A percentile compares a stretch with the other conserved stretches of the same genome.
phyloP scores from a whole-genome alignment of 352 stramenopile species.

The Pythium folliculosum region DNA sequence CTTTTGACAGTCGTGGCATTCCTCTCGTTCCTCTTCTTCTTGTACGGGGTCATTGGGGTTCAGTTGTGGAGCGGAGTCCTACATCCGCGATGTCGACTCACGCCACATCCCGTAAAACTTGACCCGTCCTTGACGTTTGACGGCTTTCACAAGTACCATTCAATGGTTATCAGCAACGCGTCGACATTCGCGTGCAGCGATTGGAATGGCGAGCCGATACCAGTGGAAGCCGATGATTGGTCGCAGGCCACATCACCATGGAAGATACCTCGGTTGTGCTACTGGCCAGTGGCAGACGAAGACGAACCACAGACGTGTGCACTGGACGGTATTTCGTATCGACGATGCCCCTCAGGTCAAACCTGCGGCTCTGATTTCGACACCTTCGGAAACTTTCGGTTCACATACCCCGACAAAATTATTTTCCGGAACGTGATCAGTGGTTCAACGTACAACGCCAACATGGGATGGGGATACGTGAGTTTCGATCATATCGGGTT shows the following conservation, averaged over 20 bases:
- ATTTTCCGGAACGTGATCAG: slow-evolving; percentile 43
- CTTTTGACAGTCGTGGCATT: slow-evolving; percentile 81
- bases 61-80: slow-evolving; percentile 79
- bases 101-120: slow-evolving; percentile 60
- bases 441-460: slow-evolving; percentile 55
- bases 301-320: slow-evolving; percentile 56
- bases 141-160: slow-evolving; percentile 38
- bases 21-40: slow-evolving; percentile 81
- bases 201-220: slow-evolving; percentile 35
- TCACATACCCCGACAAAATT: slow-evolving; percentile 44
- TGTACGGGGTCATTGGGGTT: slow-evolving; percentile 85
- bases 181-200: slow-evolving; percentile 41
- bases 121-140: slow-evolving; percentile 36
- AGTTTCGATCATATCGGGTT: slow-evolving; percentile 89
- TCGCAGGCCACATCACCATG: slow-evolving; percentile 56
- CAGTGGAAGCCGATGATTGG: slow-evolving; percentile 36
- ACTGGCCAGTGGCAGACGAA: slow-evolving; percentile 89
- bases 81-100: slow-evolving; percentile 68
- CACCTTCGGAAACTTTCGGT: slow-evolving; percentile 59
- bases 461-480: slow-evolving; percentile 85
- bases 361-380: slow-evolving; percentile 72
- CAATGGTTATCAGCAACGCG: slow-evolving; percentile 36
- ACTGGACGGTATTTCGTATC: slow-evolving; percentile 35
- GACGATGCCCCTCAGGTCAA: slow-evolving; percentile 41
- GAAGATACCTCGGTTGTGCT: slow-evolving; percentile 70